Percentiles rank a stretch among this genome's conserved stretches.
Conservation (phyloP, 73 alveolate genomes). For the Tetrahymena malaccensis region DNA sequence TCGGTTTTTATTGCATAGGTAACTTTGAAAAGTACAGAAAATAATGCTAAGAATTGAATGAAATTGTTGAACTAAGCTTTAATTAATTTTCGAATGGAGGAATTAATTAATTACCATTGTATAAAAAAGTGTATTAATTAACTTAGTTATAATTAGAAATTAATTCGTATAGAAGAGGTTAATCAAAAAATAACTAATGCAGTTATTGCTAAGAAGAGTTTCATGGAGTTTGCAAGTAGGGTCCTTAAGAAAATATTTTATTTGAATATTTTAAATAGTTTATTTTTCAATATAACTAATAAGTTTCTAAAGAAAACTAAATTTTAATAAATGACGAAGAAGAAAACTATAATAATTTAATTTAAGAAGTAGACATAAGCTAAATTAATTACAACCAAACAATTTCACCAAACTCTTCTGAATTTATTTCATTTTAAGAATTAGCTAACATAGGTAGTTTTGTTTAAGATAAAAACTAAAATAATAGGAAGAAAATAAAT, state of each 20-base stretch:
- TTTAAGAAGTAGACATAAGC: too few species aligned
- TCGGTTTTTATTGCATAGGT: conserved; percentile 10
- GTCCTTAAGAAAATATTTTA: not conserved
- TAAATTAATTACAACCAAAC: not conserved
- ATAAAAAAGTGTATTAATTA: not conserved
- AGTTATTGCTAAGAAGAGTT: not conserved
- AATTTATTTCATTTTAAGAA: too few species aligned
- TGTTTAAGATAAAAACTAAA: too few species aligned
- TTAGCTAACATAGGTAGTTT: too few species aligned
- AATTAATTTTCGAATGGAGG: not conserved
- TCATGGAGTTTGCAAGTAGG: not conserved
- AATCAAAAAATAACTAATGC: not conserved
- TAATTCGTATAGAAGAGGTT: not conserved
- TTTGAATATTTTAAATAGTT: not conserved
- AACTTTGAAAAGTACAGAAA: not conserved
- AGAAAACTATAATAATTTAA: not conserved
- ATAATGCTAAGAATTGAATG: not conserved
- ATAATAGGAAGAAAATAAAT: too few species aligned
- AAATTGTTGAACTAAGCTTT: not conserved
- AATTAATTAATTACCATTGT: not conserved
- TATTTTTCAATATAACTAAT: too few species aligned
- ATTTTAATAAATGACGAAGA: too few species aligned
- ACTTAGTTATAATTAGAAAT: not conserved
- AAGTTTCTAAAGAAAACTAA: too few species aligned
- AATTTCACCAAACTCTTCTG: not conserved